phyloP scores from a whole-genome alignment of 257 asterid genomes.

The Catharanthus roseus region DNA sequence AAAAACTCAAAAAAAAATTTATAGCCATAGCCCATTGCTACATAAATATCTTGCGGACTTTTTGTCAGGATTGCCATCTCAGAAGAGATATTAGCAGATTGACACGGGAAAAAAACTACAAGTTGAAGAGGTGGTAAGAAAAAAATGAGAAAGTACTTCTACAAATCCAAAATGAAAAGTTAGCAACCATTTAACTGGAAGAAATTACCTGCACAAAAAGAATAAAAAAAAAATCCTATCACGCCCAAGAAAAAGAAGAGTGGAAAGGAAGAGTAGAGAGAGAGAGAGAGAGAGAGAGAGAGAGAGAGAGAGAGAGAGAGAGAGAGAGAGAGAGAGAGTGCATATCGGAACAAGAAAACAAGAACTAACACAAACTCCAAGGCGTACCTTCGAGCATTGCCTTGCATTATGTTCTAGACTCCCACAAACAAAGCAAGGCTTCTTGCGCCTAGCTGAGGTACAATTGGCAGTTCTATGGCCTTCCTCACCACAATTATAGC shows the following conservation, averaged over 20 bases:
- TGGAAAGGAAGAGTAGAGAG: background rate
- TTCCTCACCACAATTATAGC: conserved; percentile 97
- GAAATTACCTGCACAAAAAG: background rate
- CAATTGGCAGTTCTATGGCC: conserved; percentile 78
- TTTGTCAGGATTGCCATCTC: background rate
- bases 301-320: no score
- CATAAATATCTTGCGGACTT: background rate
- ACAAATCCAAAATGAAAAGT: background rate
- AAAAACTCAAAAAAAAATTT: no score
- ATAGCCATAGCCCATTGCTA: background rate
- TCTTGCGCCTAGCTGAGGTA: conserved; percentile 72
- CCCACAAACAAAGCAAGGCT: conserved; percentile 96
- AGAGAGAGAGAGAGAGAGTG: background rate
- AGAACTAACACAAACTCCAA: background rate
- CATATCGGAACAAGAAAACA: background rate
- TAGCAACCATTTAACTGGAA: background rate
- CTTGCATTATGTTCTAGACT: conserved; percentile 77
- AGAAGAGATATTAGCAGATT: background rate
- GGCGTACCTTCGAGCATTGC: conserved; percentile 70
- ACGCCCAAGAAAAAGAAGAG: background rate
- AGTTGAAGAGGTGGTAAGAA: no score
- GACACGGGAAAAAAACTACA: background rate
- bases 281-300: background rate
- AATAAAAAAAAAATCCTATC: no score
- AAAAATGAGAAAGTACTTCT: background rate